phyloP scores from a whole-genome alignment of 2,329 filamentous ascomycete species.

The Didymella sp. region DNA sequence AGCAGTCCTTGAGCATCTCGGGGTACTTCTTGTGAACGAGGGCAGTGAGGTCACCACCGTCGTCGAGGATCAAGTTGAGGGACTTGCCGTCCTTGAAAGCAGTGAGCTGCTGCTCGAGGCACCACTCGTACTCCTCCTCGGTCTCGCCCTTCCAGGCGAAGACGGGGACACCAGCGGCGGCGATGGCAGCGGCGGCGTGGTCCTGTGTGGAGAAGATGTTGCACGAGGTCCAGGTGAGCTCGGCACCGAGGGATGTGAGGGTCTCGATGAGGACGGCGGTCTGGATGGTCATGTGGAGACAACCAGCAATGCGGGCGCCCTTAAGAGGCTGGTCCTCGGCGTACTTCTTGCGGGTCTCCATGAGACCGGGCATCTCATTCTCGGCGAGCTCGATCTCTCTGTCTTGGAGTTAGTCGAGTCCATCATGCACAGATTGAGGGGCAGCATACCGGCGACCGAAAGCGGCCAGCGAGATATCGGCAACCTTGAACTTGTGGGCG shows the following conservation, averaged over 20 bases:
- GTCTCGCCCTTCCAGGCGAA: conserved; percentile 90
- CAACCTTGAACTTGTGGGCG: conserved; percentile 96
- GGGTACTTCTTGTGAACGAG: conserved; percentile 99
- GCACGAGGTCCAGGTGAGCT: conserved; percentile 98
- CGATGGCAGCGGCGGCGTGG: conserved; percentile 97
- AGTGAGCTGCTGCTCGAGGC: conserved; percentile 94
- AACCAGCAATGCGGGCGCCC: conserved; percentile 95
- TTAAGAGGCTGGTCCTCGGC: conserved; percentile 89
- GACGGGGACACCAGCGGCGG: conserved; percentile 89
- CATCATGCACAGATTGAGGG: not conserved
- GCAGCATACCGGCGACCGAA: conserved; percentile 79
- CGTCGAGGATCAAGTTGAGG: conserved; percentile 98
- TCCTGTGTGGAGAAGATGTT: conserved; percentile 99
- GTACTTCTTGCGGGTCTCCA: conserved; percentile 93
- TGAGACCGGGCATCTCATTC: conserved; percentile 91
- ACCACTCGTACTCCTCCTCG: conserved; percentile 99
- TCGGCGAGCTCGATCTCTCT: conserved; percentile 95
- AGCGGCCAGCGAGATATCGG: conserved; percentile 94
- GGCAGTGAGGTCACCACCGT: conserved; percentile 95
- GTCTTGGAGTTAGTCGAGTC: conserved; percentile 1
- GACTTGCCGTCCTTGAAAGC: conserved; percentile 97
- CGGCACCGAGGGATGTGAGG: conserved; percentile 88
- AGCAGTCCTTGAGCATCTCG: conserved; percentile 98
- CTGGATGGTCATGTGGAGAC: conserved; percentile 99
- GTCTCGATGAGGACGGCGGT: conserved; percentile 99